Percentiles rank a stretch among this genome's conserved stretches.
phyloP scores from a whole-genome alignment of 2,329 filamentous ascomycete genomes.

The Phaeosphaeriaceae sp. region DNA sequence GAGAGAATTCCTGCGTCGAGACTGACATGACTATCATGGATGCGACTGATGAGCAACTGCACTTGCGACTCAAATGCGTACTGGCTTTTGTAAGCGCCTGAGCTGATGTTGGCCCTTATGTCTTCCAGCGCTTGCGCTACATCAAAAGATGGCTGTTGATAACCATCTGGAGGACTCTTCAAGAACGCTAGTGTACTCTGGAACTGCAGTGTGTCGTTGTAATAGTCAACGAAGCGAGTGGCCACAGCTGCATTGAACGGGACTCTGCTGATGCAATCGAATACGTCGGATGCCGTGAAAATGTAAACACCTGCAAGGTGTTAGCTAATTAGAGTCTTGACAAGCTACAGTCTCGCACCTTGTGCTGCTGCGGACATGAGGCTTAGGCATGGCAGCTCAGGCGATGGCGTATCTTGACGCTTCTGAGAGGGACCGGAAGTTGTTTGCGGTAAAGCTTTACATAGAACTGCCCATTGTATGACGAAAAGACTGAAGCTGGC shows the following conservation, averaged over 20 bases:
- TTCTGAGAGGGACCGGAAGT: background rate
- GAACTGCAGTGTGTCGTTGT: constrained; percentile 54
- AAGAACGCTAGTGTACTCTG: constrained; percentile 54
- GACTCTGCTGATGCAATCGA: constrained; percentile 51
- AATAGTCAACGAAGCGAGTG: constrained; percentile 53
- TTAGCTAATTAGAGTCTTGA: background rate
- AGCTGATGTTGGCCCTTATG: constrained; percentile 29
- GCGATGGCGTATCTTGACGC: background rate
- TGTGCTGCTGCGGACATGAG: background rate
- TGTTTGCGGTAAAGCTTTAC: background rate
- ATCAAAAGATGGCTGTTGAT: constrained; percentile 51
- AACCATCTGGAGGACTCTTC: constrained; percentile 48
- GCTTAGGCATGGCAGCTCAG: background rate
- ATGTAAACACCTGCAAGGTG: background rate
- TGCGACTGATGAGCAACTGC: constrained; percentile 34
- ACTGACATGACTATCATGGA: constrained; percentile 43
- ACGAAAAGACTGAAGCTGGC: background rate
- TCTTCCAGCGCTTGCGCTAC: constrained; percentile 32
- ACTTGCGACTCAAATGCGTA: constrained; percentile 50
- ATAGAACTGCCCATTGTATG: background rate
- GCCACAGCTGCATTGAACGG: constrained; percentile 56
- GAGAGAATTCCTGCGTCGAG: constrained; percentile 35
- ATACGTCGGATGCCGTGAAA: constrained; percentile 10
- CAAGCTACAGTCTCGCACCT: background rate
- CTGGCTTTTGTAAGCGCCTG: constrained; percentile 43